phyloP scores from a whole-genome alignment of 2,329 filamentous ascomycete species.

The Ceratocystiopsis brevicomis region DNA sequence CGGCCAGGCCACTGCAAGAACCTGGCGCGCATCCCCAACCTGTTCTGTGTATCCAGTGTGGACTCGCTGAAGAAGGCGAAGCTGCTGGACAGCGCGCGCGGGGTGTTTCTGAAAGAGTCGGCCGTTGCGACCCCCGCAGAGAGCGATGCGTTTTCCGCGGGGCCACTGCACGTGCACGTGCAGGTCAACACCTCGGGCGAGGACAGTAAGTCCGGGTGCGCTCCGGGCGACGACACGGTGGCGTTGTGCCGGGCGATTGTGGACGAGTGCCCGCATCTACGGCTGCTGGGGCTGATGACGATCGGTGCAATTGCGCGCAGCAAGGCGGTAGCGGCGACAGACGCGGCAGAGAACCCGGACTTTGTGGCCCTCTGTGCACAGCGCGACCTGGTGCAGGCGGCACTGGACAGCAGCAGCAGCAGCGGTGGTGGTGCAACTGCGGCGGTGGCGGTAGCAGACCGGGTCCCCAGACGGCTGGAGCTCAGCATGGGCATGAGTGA shows the following conservation, averaged over 20 bases:
- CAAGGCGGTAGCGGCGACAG: constrained; percentile 53
- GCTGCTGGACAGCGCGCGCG: constrained; percentile 59
- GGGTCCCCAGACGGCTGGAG: constrained; percentile 32
- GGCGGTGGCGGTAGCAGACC: constrained; percentile 24
- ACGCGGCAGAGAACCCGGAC: constrained; percentile 78
- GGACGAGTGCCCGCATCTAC: constrained; percentile 51
- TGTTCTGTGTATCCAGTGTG: constrained; percentile 82
- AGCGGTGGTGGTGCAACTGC: constrained; percentile 18
- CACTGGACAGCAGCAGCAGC: background rate
- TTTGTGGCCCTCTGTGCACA: constrained; percentile 52
- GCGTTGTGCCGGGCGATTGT: constrained; percentile 51
- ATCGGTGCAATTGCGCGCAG: constrained; percentile 88
- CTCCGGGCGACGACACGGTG: constrained; percentile 42
- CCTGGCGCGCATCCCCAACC: constrained; percentile 69
- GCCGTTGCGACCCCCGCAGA: background rate
- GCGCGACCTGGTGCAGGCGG: constrained; percentile 45
- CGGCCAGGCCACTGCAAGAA: constrained; percentile 65
- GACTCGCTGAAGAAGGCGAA: constrained; percentile 77
- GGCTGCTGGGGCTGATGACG: constrained; percentile 78
- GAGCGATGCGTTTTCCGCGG: constrained; percentile 2
- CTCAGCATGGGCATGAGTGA: constrained; percentile 98
- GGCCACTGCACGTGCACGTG: constrained; percentile 55
- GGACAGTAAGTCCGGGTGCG: constrained; percentile 62
- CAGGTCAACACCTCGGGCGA: constrained; percentile 95
- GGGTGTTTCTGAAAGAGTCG: background rate